These are phyloP conservation scores for Candida pini DNA, from an alignment of 805 yeast species.

Conservation along the genomic window DNA sequence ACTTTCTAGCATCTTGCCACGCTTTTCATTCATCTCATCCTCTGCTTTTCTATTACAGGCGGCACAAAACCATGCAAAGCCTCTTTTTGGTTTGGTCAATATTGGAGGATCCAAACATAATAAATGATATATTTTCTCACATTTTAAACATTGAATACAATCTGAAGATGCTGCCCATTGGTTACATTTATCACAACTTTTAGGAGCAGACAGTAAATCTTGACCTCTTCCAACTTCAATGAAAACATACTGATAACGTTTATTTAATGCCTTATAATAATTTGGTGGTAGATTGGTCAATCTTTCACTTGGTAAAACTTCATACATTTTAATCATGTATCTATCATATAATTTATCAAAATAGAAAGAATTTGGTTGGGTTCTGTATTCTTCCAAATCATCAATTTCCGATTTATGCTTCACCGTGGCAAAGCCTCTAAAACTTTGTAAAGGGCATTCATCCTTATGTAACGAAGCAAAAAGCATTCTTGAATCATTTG, in stretches of 20 bases:
- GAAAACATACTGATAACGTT: constrained; percentile 68
- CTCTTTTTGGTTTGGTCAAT: constrained; percentile 71
- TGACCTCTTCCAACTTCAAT: constrained; percentile 64
- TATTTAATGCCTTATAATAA: constrained; percentile 55
- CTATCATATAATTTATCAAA: constrained; percentile 83
- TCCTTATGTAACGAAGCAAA: constrained; percentile 86
- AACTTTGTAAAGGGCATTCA: constrained; percentile 67
- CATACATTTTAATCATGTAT: constrained; percentile 78
- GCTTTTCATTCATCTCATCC: constrained; percentile 30
- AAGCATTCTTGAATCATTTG: constrained; percentile 67
- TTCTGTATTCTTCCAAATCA: constrained; percentile 49
- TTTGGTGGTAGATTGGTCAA: constrained; percentile 54
- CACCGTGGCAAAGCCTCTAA: constrained; percentile 71
- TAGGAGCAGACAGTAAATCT: constrained; percentile 57
- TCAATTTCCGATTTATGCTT: constrained; percentile 62
- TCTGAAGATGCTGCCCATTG: constrained; percentile 79
- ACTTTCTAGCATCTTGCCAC: constrained; percentile 31
- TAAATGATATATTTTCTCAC: constrained; percentile 69
- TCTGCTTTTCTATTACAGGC: constrained; percentile 61
- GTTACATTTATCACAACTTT: constrained; percentile 68
- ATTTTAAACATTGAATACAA: constrained; percentile 75
- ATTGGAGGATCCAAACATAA: constrained; percentile 84
- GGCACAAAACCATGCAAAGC: constrained; percentile 89
- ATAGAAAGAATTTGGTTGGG: constrained; percentile 67
- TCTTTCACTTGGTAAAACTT: constrained; percentile 58